Conservation (phyloP, 108 stramenopile genomes). For the Nitzschia inconspicua region DNA sequence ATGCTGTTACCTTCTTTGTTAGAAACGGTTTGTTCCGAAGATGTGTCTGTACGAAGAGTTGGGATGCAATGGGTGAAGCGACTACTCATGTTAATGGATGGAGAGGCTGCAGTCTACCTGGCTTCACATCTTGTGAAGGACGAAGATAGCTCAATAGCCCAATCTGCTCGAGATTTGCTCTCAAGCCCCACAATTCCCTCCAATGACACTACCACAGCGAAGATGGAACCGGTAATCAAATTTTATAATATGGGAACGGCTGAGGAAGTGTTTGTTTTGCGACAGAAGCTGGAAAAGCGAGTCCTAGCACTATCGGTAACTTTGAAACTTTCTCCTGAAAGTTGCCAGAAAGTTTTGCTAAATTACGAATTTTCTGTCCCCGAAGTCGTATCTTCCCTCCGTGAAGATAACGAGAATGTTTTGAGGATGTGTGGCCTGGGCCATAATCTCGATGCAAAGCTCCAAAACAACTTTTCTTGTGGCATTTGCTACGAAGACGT, state of each 20-base stretch:
- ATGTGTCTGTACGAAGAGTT: neutral
- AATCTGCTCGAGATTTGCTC: neutral
- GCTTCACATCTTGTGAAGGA: conserved; percentile 1
- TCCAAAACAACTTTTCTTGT: neutral
- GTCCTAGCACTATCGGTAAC: too few species aligned
- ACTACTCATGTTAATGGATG: conserved; percentile 8
- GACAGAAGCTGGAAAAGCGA: too few species aligned
- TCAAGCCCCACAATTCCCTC: too few species aligned
- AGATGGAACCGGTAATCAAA: neutral
- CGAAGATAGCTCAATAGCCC: neutral
- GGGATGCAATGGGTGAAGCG: conserved; percentile 16
- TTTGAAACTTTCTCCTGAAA: neutral
- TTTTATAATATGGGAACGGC: too few species aligned
- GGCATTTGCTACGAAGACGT: conserved; percentile 27
- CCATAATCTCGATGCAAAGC: neutral
- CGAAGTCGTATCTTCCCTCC: too few species aligned
- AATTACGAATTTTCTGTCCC: conserved; percentile 11
- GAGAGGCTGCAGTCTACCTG: conserved; percentile 25
- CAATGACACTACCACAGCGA: neutral
- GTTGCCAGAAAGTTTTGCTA: neutral
- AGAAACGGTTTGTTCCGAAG: conserved; percentile 18
- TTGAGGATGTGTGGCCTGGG: neutral
- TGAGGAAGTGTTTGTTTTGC: too few species aligned
- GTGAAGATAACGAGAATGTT: too few species aligned
- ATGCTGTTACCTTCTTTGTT: conserved; percentile 20